These are phyloP conservation scores for Plantago ovata DNA, from an alignment of 257 asterid species.

Conservation along the genomic window DNA sequence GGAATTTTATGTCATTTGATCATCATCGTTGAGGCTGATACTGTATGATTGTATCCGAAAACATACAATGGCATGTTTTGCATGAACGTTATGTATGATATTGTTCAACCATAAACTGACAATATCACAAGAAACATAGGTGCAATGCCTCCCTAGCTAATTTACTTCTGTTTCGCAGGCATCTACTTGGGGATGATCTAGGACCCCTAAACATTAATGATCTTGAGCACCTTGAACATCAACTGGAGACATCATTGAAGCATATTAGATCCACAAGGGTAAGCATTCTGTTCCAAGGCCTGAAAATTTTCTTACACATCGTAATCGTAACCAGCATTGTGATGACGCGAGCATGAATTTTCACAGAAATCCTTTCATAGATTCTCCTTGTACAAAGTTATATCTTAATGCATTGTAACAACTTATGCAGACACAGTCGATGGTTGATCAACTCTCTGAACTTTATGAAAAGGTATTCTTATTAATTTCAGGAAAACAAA, in stretches of 20 bases:
- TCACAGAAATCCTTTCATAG: neutral
- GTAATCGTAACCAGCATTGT: too few species aligned
- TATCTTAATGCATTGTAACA: neutral
- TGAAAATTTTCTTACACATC: too few species aligned
- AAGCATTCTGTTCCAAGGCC: slow-evolving; percentile 16
- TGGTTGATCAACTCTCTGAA: slow-evolving; percentile 92
- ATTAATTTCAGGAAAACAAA: neutral
- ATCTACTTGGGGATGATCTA: slow-evolving; percentile 94
- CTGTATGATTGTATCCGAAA: too few species aligned
- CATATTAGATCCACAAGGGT: slow-evolving; percentile 95
- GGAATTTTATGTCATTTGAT: too few species aligned
- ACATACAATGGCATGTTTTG: too few species aligned
- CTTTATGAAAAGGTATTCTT: slow-evolving; percentile 77
- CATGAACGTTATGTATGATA: too few species aligned
- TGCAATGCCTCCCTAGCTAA: neutral
- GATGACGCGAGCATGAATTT: too few species aligned
- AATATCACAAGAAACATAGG: neutral
- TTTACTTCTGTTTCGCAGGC: slow-evolving; percentile 39
- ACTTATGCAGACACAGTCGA: slow-evolving; percentile 64
- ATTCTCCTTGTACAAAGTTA: neutral
- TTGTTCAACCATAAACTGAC: too few species aligned
- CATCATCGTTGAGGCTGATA: too few species aligned
- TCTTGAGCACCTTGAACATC: slow-evolving; percentile 79
- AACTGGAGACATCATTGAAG: slow-evolving; percentile 77
- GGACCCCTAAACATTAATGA: slow-evolving; percentile 81